Evolutionary conservation across 495 filamentous ascomycete species (phyloP).

Genomic region (Hypoxylon subgilvum): DNA sequence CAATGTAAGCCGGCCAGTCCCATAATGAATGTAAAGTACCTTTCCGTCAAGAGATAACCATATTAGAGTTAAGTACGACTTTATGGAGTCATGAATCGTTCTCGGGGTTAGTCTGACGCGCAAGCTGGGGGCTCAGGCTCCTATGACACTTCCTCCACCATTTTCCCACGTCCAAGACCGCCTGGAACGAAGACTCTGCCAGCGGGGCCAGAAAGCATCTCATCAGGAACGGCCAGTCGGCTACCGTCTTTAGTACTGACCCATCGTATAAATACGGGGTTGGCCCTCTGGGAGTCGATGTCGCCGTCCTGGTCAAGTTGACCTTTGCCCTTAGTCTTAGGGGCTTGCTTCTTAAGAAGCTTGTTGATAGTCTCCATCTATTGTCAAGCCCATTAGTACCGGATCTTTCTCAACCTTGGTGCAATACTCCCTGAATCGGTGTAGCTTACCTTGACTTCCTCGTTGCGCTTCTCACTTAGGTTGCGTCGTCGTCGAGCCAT

Average conservation of each 20-base stretch:
- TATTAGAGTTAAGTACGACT: too few relatives aligned
- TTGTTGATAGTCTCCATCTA: conserved; percentile 99
- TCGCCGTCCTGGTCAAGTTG: conserved; percentile 61
- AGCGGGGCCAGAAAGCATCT: conserved; percentile 75
- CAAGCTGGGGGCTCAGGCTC: not conserved
- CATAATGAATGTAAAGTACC: too few relatives aligned
- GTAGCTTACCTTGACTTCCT: conserved; percentile 87
- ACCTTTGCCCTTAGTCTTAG: conserved; percentile 71
- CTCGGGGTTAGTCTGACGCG: too few relatives aligned
- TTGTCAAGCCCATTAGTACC: conserved; percentile 7
- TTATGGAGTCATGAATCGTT: too few relatives aligned
- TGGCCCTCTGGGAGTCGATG: conserved; percentile 58
- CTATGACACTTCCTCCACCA: conserved; percentile 53
- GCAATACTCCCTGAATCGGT: not conserved
- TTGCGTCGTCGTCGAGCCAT: conserved; percentile 96
- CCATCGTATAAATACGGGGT: conserved; percentile 78
- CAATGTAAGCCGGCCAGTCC: too few relatives aligned
- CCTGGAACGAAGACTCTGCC: conserved; percentile 64
- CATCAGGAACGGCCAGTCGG: conserved; percentile 75
- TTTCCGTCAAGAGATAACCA: too few relatives aligned
- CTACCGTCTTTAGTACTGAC: conserved; percentile 73
- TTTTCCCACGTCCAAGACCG: conserved; percentile 42
- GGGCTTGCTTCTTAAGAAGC: conserved; percentile 91
- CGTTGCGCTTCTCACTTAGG: conserved; percentile 95
- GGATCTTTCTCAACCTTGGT: not conserved